phyloP scores from a whole-genome alignment of 1,284 basidiomycete genomes.

The Rhodotorula sp. region DNA sequence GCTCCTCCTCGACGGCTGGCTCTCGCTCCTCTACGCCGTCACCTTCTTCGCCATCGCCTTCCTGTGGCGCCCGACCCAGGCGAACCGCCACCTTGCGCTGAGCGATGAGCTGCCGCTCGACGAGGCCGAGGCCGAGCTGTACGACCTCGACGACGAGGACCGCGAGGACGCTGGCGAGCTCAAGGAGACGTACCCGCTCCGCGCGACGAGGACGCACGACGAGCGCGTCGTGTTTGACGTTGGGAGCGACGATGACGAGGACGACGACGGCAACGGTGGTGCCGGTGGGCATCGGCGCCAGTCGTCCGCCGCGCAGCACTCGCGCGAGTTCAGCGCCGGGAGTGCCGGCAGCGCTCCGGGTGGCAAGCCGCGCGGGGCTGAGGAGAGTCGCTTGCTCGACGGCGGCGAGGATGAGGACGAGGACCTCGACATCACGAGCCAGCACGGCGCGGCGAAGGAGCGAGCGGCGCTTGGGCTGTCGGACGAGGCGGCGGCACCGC shows the following conservation, averaged over 20 bases:
- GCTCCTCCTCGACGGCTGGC: slow-evolving; percentile 96
- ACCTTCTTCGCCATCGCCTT: slow-evolving; percentile 81
- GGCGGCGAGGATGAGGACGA: background rate
- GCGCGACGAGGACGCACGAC: slow-evolving; percentile 46
- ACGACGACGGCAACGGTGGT: slow-evolving; percentile 44
- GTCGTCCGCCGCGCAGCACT: background rate
- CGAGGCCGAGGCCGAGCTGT: slow-evolving; percentile 89
- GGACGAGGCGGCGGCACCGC: slow-evolving; percentile 1
- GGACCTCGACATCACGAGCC: slow-evolving; percentile 24
- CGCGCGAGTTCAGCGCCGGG: slow-evolving; percentile 26
- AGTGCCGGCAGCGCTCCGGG: background rate
- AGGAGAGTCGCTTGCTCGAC: background rate
- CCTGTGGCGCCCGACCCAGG: slow-evolving; percentile 88
- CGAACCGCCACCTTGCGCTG: slow-evolving; percentile 88
- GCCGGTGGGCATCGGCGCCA: slow-evolving; percentile 40
- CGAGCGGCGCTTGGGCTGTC: background rate
- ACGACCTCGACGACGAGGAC: slow-evolving; percentile 65
- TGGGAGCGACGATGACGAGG: slow-evolving; percentile 59
- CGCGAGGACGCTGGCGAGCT: slow-evolving; percentile 49
- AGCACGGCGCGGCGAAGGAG: background rate
- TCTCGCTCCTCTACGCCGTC: slow-evolving; percentile 68
- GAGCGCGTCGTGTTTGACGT: slow-evolving; percentile 82
- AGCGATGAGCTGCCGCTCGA: slow-evolving; percentile 82
- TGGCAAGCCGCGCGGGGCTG: background rate
- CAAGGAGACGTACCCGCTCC: slow-evolving; percentile 47